Evolutionary conservation across 2,329 filamentous ascomycete genomes (phyloP).

Genomic region (Karstenula rhodostoma): DNA sequence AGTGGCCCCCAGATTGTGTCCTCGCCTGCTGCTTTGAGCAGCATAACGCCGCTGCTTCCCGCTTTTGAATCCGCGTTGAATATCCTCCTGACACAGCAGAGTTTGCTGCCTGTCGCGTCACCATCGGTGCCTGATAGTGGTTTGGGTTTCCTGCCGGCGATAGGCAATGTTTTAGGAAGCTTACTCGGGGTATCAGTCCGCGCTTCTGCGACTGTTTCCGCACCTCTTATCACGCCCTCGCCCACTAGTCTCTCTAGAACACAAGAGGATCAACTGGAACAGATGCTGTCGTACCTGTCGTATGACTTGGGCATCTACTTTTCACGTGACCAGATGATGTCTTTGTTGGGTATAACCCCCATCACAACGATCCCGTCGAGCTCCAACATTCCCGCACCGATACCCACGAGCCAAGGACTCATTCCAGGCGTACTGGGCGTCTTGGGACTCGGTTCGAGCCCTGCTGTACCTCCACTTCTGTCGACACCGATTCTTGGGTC

Average conservation of each 20-base stretch:
- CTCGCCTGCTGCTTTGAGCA: neutral
- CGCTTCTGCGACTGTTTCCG: neutral
- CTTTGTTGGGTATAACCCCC: neutral
- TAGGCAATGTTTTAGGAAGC: neutral
- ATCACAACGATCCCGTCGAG: conserved; percentile 1
- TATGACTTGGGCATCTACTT: conserved; percentile 14
- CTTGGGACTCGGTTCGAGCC: conserved; percentile 1
- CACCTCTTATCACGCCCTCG: conserved; percentile 9
- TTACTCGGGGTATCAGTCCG: neutral
- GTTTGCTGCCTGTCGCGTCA: neutral
- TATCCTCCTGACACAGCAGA: neutral
- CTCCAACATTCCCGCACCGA: neutral
- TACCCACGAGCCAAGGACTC: conserved; percentile 6
- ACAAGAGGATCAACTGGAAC: conserved; percentile 12
- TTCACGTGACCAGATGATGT: conserved; percentile 6
- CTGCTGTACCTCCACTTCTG: neutral
- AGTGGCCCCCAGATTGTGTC: too few relatives aligned
- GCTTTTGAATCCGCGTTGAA: neutral
- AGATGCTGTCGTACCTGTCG: conserved; percentile 14
- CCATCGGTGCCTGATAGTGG: neutral
- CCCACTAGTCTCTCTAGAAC: neutral
- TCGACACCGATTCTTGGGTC: neutral
- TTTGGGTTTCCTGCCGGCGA: neutral
- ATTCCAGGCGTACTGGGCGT: neutral
- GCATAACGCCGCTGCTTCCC: neutral